A percentile compares a stretch with the other conserved stretches of the same genome.
phyloP scores from a whole-genome alignment of 1,284 basidiomycete genomes.

The Spongiforma sp. region DNA sequence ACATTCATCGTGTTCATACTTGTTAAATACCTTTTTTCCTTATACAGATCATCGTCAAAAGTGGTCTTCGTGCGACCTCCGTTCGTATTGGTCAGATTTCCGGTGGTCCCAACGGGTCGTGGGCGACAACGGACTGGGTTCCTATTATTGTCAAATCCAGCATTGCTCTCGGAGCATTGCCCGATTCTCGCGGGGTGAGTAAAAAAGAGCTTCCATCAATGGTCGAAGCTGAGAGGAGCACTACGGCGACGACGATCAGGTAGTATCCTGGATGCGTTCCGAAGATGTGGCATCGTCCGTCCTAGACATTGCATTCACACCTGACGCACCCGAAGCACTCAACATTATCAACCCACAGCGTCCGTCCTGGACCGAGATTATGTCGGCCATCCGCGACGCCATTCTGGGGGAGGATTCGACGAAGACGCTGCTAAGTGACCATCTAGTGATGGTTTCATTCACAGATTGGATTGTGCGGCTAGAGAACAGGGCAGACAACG shows the following conservation, averaged over 20 bases:
- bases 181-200: slow-evolving; percentile 12
- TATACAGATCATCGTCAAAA: slow-evolving; percentile 32
- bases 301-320: slow-evolving; percentile 28
- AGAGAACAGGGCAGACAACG: slow-evolving; percentile 17
- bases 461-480: slow-evolving; percentile 23
- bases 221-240: slow-evolving; percentile 4
- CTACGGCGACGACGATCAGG: slow-evolving; percentile 9
- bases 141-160: slow-evolving; percentile 38
- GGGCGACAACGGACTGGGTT: slow-evolving; percentile 40
- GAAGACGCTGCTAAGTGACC: neutral
- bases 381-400: slow-evolving; percentile 18
- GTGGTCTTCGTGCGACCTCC: slow-evolving; percentile 29
- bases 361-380: slow-evolving; percentile 19
- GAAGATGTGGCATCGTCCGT: slow-evolving; percentile 23
- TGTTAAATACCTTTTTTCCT: too few species aligned
- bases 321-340: slow-evolving; percentile 11
- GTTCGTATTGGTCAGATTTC: slow-evolving; percentile 41
- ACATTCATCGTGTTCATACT: neutral
- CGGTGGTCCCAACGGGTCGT: slow-evolving; percentile 34
- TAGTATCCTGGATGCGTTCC: slow-evolving; percentile 30
- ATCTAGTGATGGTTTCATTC: slow-evolving; percentile 18
- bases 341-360: slow-evolving; percentile 29
- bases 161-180: slow-evolving; percentile 23
- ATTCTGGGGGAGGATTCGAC: slow-evolving; percentile 6
- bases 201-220: neutral